phyloP scores from a whole-genome alignment of 2,329 filamentous ascomycete species.

The Drechslerella dactyloides region DNA sequence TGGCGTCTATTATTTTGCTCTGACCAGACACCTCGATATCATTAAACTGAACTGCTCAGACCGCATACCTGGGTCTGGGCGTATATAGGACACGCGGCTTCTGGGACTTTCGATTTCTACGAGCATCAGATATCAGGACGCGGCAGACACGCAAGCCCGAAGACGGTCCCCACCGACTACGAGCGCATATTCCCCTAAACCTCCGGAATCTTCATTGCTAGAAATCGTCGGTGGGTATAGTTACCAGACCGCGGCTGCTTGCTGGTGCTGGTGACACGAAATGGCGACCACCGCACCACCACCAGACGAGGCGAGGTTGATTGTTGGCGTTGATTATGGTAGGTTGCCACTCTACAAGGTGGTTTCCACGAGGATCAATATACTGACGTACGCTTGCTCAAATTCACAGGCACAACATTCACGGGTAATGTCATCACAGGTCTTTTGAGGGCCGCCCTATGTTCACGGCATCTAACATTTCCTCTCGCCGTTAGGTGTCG shows the following conservation, averaged over 20 bases:
- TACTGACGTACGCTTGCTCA: not conserved
- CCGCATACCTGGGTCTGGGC: no score
- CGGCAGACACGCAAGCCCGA: no score
- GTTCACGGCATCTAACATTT: not conserved
- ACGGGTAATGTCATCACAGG: constrained; percentile 34
- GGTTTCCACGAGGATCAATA: not conserved
- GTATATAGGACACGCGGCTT: no score
- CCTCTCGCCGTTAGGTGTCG: constrained; percentile 33
- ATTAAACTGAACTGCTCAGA: not conserved
- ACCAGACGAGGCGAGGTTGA: constrained; percentile 40
- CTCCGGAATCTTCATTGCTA: not conserved
- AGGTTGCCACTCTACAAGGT: constrained; percentile 2
- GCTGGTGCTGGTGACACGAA: constrained; percentile 9
- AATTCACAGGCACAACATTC: constrained; percentile 34
- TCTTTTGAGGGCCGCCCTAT: not conserved
- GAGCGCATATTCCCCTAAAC: not conserved
- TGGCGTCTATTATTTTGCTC: constrained; percentile 10
- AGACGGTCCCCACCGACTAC: no score
- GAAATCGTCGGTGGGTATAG: not conserved
- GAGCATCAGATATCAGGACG: no score
- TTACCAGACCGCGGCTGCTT: constrained; percentile 31
- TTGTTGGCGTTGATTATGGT: constrained; percentile 49
- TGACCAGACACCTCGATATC: not conserved
- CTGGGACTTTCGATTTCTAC: no score
- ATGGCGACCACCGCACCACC: constrained; percentile 17